These are phyloP conservation scores for Lasiodiplodia citricola DNA, from an alignment of 2,329 filamentous ascomycete species.

Conservation along the genomic window DNA sequence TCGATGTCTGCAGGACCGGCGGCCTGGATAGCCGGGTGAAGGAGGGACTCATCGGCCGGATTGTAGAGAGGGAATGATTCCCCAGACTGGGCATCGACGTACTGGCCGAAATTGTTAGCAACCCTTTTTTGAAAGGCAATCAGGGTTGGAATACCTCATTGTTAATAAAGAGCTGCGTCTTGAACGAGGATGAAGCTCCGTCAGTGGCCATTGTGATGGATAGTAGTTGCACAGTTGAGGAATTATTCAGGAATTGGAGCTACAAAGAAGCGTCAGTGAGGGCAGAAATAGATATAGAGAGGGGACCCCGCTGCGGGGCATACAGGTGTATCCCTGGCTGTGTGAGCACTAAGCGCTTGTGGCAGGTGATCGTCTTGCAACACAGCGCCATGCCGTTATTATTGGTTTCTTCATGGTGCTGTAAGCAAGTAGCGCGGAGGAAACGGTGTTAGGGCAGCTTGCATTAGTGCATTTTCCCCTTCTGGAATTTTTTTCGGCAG, in stretches of 20 bases:
- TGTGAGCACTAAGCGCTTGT: background rate
- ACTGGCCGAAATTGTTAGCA: constrained; percentile 29
- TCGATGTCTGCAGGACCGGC: constrained; percentile 37
- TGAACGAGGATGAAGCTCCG: background rate
- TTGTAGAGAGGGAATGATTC: constrained; percentile 35
- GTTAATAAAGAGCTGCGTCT: constrained; percentile 36
- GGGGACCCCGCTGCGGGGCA: constrained; percentile 8
- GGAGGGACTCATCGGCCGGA: constrained; percentile 35
- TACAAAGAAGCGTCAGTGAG: background rate
- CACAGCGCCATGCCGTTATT: background rate
- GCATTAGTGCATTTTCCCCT: background rate
- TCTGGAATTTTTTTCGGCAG: background rate
- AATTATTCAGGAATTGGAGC: background rate
- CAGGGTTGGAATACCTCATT: constrained; percentile 32
- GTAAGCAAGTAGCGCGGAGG: background rate
- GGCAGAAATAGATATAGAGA: background rate
- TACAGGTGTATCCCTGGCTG: background rate
- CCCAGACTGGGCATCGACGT: constrained; percentile 34
- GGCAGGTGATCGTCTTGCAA: background rate
- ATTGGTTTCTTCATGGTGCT: background rate
- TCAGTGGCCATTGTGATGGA: background rate
- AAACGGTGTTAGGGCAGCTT: background rate
- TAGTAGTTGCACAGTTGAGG: background rate
- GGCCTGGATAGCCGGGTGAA: constrained; percentile 33
- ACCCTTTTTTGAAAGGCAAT: background rate